Percentiles rank a stretch among this genome's conserved stretches.
Evolutionary conservation across 2,329 filamentous ascomycete species (phyloP).

Genomic region (Cercospora sesami): DNA sequence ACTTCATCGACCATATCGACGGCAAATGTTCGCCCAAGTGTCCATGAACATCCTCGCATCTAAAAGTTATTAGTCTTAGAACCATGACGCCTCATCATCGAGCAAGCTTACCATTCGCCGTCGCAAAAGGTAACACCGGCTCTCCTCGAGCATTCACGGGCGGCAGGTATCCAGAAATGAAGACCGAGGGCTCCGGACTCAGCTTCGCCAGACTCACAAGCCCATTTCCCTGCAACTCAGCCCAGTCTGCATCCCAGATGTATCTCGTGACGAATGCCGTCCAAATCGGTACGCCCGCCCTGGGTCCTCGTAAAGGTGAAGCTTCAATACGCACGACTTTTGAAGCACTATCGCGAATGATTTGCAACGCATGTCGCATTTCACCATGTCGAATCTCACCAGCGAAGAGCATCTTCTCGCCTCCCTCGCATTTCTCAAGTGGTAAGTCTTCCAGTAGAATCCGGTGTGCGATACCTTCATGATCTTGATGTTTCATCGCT

Average conservation of each 20-base stretch:
- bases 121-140: constrained; percentile 34
- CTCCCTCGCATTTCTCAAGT: constrained; percentile 37
- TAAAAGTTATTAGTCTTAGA: constrained; percentile 12
- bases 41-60: constrained; percentile 33
- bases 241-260: constrained; percentile 51
- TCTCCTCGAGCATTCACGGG: constrained; percentile 30
- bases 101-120: constrained; percentile 27
- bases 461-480: constrained; percentile 39
- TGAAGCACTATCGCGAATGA: constrained; percentile 55
- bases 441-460: constrained; percentile 50
- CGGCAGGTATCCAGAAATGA: constrained; percentile 53
- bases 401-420: constrained; percentile 52
- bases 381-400: constrained; percentile 55
- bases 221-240: constrained; percentile 42
- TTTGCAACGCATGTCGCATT: constrained; percentile 56
- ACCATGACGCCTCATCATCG: neutral
- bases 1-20: constrained; percentile 6
- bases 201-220: constrained; percentile 49
- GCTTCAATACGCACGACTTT: constrained; percentile 58
- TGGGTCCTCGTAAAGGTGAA: constrained; percentile 54
- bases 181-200: constrained; percentile 52
- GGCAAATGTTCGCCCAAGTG: constrained; percentile 25
- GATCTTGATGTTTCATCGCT: constrained; percentile 60
- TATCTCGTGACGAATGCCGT: constrained; percentile 55
- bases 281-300: constrained; percentile 60